A percentile compares a stretch with the other conserved stretches of the same genome.
Conservation (phyloP, 2,329 filamentous ascomycete genomes). For the Pyrenochaeta sp. region DNA sequence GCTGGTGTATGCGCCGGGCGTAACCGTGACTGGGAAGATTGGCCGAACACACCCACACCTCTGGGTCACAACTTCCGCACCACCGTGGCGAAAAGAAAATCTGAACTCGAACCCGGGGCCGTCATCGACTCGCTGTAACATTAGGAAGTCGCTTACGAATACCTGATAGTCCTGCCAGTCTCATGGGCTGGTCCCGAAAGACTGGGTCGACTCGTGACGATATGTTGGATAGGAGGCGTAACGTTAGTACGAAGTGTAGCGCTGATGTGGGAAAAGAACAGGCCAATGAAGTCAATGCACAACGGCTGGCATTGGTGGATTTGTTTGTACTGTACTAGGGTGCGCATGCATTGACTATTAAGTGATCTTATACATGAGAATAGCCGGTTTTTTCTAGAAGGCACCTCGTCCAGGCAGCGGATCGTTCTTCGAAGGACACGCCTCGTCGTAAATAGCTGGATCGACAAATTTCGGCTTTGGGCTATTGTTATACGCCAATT, state of each 20-base stretch:
- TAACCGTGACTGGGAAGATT: slow-evolving; percentile 7
- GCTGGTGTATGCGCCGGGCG: slow-evolving; percentile 14
- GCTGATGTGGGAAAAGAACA: background rate
- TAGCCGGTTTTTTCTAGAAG: slow-evolving; percentile 16
- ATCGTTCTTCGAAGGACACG: slow-evolving; percentile 34
- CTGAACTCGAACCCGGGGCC: background rate
- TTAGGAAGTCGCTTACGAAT: background rate
- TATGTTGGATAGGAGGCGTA: background rate
- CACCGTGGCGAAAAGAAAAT: background rate
- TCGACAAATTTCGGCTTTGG: slow-evolving; percentile 27
- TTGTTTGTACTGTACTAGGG: background rate
- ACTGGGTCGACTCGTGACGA: background rate
- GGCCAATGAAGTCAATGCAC: background rate
- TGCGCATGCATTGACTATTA: background rate
- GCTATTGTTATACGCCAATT: slow-evolving; percentile 30
- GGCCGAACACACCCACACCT: slow-evolving; percentile 5
- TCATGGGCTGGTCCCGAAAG: background rate
- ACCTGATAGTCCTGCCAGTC: background rate
- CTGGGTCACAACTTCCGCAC: background rate
- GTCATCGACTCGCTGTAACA: background rate
- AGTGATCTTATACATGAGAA: background rate
- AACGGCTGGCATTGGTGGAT: background rate
- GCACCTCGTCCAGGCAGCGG: slow-evolving; percentile 34
- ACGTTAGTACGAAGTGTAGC: background rate
- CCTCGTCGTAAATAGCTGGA: slow-evolving; percentile 27